Percentiles rank a stretch among this genome's conserved stretches.
Evolutionary conservation across 768 basidiomycete species (phyloP).

Genomic region (Lentinula sp.): DNA sequence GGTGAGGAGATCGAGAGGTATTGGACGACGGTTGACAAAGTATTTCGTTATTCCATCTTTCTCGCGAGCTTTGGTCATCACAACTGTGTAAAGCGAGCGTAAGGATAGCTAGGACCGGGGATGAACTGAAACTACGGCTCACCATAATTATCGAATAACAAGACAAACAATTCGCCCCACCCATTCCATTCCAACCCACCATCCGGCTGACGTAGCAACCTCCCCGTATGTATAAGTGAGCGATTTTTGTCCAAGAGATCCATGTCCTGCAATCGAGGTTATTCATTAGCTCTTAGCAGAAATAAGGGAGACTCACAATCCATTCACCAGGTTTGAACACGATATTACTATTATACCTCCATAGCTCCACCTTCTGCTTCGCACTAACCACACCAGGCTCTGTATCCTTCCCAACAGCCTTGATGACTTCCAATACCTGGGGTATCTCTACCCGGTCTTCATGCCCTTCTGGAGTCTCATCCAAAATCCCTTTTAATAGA

Average conservation of each 20-base stretch:
- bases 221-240: conserved; percentile 78
- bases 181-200: conserved; percentile 77
- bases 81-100: conserved; percentile 46
- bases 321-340: conserved; percentile 75
- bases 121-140: conserved; percentile 20
- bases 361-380: conserved; percentile 85
- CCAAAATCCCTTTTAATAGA: conserved; percentile 65
- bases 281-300: not conserved
- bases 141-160: conserved; percentile 96
- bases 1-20: conserved; percentile 86
- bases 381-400: conserved; percentile 83
- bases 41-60: conserved; percentile 73
- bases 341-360: conserved; percentile 77
- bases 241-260: conserved; percentile 81
- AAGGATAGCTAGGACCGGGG: not conserved
- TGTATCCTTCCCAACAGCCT: conserved; percentile 77
- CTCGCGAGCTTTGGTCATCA: conserved; percentile 82
- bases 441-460: conserved; percentile 82
- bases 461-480: conserved; percentile 66
- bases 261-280: conserved; percentile 42
- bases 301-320: conserved; percentile 33
- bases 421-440: conserved; percentile 82
- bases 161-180: conserved; percentile 85
- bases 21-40: conserved; percentile 81
- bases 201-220: conserved; percentile 81